Percentiles rank a stretch among this genome's conserved stretches.
phyloP scores from a whole-genome alignment of 2,329 filamentous ascomycete species.

The Botrytis aclada region DNA sequence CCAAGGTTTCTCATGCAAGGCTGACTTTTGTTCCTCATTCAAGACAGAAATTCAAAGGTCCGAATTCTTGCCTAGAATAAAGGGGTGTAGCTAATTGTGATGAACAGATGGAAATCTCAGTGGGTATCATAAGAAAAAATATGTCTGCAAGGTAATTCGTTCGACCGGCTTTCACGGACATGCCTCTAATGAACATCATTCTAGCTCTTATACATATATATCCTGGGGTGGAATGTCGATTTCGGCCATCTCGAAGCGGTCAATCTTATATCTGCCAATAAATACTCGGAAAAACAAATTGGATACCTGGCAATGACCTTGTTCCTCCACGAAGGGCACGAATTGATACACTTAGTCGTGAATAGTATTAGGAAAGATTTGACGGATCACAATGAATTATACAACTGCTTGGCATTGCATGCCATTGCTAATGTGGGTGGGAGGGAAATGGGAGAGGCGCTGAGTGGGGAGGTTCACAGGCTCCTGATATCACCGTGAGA shows the following conservation, averaged over 20 bases:
- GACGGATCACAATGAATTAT: constrained; percentile 90
- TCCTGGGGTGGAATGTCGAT: constrained; percentile 97
- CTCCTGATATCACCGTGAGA: constrained; percentile 90
- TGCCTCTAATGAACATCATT: constrained; percentile 7
- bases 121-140: constrained; percentile 99
- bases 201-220: constrained; percentile 92
- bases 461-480: constrained; percentile 88
- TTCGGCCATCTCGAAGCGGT: constrained; percentile 98
- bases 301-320: constrained; percentile 96
- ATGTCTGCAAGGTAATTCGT: constrained; percentile 81
- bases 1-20: constrained; percentile 17
- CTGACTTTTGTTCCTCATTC: constrained; percentile 31
- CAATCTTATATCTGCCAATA: constrained; percentile 92
- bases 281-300: constrained; percentile 99
- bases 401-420: constrained; percentile 94
- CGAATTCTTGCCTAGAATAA: constrained; percentile 17
- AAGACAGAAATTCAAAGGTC: constrained; percentile 90
- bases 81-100: constrained; percentile 24
- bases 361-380: constrained; percentile 98
- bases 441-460: constrained; percentile 92
- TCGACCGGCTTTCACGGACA: background rate
- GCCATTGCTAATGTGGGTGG: constrained; percentile 97
- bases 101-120: constrained; percentile 74
- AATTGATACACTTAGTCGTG: constrained; percentile 91
- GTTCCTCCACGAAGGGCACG: constrained; percentile 95